Percentiles rank a stretch among this genome's conserved stretches.
These are phyloP conservation scores for Mycena polygramma DNA, from an alignment of 768 basidiomycete species.

Conservation along the genomic window DNA sequence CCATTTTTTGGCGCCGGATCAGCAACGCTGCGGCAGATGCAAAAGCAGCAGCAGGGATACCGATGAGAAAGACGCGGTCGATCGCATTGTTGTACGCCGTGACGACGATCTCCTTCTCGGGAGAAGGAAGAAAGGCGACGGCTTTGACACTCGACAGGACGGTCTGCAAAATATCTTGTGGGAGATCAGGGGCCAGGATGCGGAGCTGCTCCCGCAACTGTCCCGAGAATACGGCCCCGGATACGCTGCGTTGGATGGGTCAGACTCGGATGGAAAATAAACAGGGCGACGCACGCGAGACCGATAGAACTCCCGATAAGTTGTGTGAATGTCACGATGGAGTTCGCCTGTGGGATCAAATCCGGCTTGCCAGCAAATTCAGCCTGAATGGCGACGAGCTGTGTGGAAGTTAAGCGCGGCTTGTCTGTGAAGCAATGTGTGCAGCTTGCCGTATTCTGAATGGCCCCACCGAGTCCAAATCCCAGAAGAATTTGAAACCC, in stretches of 20 bases:
- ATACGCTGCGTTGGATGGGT: conserved; percentile 1
- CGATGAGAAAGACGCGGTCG: not conserved
- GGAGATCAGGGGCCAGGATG: conserved; percentile 15
- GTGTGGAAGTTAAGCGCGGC: not conserved
- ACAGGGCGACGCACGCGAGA: conserved; percentile 20
- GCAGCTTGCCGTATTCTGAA: conserved; percentile 30
- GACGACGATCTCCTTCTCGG: not conserved
- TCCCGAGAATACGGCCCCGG: conserved; percentile 26
- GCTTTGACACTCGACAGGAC: conserved; percentile 21
- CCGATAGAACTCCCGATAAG: conserved; percentile 27
- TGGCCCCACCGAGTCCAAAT: conserved; percentile 51
- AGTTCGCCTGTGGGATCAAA: conserved; percentile 41
- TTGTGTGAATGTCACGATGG: conserved; percentile 37
- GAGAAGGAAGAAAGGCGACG: not conserved
- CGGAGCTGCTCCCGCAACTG: conserved; percentile 18
- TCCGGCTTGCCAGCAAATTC: conserved; percentile 40
- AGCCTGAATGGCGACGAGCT: conserved; percentile 40
- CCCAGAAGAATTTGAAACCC: conserved; percentile 56
- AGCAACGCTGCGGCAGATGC: too few relatives aligned
- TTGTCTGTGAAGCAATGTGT: not conserved
- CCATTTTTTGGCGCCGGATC: too few relatives aligned
- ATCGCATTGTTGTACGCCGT: not conserved
- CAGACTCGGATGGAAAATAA: not conserved
- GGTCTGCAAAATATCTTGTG: conserved; percentile 1
- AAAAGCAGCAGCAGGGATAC: not conserved